phyloP scores from a whole-genome alignment of 1,139 yeast species.

The Candida sp. region DNA sequence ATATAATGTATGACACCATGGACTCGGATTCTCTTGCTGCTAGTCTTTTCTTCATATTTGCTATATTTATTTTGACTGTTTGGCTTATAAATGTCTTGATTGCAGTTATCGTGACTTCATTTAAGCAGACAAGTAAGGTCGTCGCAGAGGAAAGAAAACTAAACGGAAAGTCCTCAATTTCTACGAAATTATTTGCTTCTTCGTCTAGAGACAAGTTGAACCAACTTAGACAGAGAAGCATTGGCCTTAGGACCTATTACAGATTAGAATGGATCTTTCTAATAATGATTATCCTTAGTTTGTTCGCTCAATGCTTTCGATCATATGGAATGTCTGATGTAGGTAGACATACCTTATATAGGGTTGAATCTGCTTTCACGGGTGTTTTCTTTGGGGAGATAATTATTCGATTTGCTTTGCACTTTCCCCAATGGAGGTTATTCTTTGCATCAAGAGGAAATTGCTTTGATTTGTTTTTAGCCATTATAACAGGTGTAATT shows the following conservation, averaged over 20 bases:
- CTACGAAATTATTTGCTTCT: slow-evolving; percentile 14
- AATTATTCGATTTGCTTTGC: slow-evolving; percentile 50
- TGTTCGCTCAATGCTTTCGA: slow-evolving; percentile 51
- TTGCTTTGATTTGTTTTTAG: slow-evolving; percentile 58
- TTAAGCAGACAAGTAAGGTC: slow-evolving; percentile 49
- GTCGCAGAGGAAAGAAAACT: slow-evolving; percentile 19
- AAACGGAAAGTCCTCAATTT: slow-evolving; percentile 9
- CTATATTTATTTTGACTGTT: slow-evolving; percentile 70
- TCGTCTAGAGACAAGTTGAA: slow-evolving; percentile 26
- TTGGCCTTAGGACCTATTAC: slow-evolving; percentile 26
- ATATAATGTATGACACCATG: slow-evolving; percentile 83
- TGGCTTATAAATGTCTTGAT: slow-evolving; percentile 86
- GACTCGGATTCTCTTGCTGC: slow-evolving; percentile 82
- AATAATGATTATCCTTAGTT: slow-evolving; percentile 42
- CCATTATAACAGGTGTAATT: slow-evolving; percentile 56
- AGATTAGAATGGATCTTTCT: slow-evolving; percentile 48
- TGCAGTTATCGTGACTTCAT: slow-evolving; percentile 85
- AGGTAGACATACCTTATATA: slow-evolving; percentile 29
- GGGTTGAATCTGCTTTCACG: slow-evolving; percentile 52
- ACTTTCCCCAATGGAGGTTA: slow-evolving; percentile 57
- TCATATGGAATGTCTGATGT: slow-evolving; percentile 23
- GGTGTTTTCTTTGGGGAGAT: slow-evolving; percentile 56
- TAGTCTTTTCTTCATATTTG: slow-evolving; percentile 69
- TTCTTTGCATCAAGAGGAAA: slow-evolving; percentile 60
- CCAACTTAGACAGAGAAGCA: slow-evolving; percentile 21